Percentiles rank a stretch among this genome's conserved stretches.
phyloP scores from a whole-genome alignment of 768 basidiomycete species.

The Boletus barrowsii region DNA sequence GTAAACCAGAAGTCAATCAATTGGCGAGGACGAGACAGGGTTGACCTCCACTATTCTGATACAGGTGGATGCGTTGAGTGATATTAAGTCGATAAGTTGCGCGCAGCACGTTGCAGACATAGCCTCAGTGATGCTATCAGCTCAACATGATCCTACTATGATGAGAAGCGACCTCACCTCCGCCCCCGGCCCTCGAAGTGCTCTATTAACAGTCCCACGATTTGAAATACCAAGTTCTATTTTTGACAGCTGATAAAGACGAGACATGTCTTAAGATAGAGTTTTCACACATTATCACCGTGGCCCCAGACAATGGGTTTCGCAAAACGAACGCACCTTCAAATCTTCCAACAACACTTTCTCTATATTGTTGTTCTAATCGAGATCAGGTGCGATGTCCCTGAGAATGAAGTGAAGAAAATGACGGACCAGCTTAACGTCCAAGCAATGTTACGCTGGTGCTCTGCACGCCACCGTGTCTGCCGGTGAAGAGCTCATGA shows the following conservation, averaged over 20 bases:
- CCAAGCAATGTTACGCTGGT: constrained; percentile 6
- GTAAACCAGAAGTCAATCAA: no score
- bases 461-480: constrained; percentile 36
- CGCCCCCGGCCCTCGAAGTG: constrained; percentile 24
- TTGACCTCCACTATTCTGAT: constrained; percentile 7
- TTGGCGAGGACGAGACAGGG: background rate
- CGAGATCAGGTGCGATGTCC: constrained; percentile 12
- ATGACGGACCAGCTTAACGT: constrained; percentile 34
- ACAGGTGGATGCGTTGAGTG: constrained; percentile 32
- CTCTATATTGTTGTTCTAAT: background rate
- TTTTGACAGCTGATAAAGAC: background rate
- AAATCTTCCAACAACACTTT: background rate
- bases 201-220: constrained; percentile 53
- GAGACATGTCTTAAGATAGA: no score
- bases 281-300: background rate
- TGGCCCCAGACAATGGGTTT: background rate
- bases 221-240: constrained; percentile 34
- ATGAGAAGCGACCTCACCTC: no score
- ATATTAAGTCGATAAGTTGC: constrained; percentile 47
- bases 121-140: constrained; percentile 30
- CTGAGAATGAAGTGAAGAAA: background rate
- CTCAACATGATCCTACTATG: no score
- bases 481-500: no score
- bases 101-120: constrained; percentile 20
- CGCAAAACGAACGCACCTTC: background rate